These are phyloP conservation scores for Hygrocybe coccinea DNA, from an alignment of 768 basidiomycete genomes.

Conservation along the genomic window DNA sequence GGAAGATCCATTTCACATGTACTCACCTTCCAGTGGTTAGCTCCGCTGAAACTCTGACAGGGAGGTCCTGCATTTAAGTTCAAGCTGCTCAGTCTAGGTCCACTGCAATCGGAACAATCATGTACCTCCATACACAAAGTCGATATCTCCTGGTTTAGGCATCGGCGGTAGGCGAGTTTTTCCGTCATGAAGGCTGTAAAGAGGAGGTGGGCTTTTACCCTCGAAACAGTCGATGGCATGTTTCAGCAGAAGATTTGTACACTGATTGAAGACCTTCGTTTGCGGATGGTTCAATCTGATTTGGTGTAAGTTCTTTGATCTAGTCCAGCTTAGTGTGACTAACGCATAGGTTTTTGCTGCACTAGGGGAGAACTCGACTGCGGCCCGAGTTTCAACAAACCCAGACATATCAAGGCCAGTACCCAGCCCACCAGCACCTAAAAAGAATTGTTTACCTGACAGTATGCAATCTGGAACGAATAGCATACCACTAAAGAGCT, in stretches of 20 bases:
- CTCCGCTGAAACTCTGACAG: conserved; percentile 66
- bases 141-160: conserved; percentile 57
- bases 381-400: conserved; percentile 62
- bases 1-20: background rate
- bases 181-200: conserved; percentile 39
- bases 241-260: conserved; percentile 53
- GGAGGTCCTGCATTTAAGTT: conserved; percentile 52
- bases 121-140: conserved; percentile 72
- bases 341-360: conserved; percentile 64
- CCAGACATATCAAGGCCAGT: conserved; percentile 59
- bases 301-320: conserved; percentile 2
- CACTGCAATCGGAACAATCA: conserved; percentile 4
- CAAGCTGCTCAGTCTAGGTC: background rate
- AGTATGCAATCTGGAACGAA: background rate
- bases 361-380: conserved; percentile 58
- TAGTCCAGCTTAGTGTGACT: conserved; percentile 12
- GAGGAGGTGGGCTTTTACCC: conserved; percentile 35
- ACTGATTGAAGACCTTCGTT: conserved; percentile 59
- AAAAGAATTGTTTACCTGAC: background rate
- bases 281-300: conserved; percentile 58
- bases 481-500: conserved; percentile 61
- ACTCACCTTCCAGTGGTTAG: conserved; percentile 57
- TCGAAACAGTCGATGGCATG: conserved; percentile 49
- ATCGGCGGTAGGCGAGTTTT: conserved; percentile 37
- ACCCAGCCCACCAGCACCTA: conserved; percentile 73